A percentile compares a stretch with the other conserved stretches of the same genome.
Evolutionary conservation across 352 stramenopile genomes (phyloP).

Genomic region (Globisporangium paddicum): DNA sequence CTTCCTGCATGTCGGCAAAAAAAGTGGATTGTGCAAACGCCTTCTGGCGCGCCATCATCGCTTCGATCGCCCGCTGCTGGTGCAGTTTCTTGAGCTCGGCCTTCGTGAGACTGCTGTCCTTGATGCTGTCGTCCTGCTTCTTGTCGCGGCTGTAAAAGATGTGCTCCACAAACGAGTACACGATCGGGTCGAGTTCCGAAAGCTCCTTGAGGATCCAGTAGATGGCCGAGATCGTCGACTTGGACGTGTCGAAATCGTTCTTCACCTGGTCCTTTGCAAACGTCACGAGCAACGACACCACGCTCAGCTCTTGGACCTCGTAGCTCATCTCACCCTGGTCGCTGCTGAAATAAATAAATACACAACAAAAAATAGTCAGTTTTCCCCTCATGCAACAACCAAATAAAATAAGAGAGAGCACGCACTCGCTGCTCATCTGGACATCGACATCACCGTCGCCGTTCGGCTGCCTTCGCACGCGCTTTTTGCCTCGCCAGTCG

Average conservation of each 20-base stretch:
- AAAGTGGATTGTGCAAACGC: slow-evolving; percentile 67
- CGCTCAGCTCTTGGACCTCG: slow-evolving; percentile 62
- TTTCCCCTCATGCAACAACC: background rate
- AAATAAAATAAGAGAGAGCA: background rate
- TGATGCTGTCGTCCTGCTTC: slow-evolving; percentile 42
- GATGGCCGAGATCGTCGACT: slow-evolving; percentile 71
- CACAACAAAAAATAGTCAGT: background rate
- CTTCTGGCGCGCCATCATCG: slow-evolving; percentile 78
- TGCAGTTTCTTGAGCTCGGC: slow-evolving; percentile 69
- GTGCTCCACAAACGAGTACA: slow-evolving; percentile 50
- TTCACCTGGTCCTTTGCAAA: slow-evolving; percentile 71
- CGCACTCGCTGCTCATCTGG: slow-evolving; percentile 68
- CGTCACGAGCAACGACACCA: slow-evolving; percentile 48
- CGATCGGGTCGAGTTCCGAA: slow-evolving; percentile 37
- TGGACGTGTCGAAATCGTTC: slow-evolving; percentile 72
- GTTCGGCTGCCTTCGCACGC: slow-evolving; percentile 51
- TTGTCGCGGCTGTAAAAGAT: slow-evolving; percentile 64
- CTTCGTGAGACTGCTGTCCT: slow-evolving; percentile 63
- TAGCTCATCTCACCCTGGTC: slow-evolving; percentile 43
- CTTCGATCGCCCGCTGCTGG: slow-evolving; percentile 78
- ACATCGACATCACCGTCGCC: slow-evolving; percentile 40
- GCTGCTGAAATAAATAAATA: slow-evolving; percentile 25
- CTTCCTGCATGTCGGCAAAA: slow-evolving; percentile 69
- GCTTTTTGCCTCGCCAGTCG: slow-evolving; percentile 55
- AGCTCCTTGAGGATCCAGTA: slow-evolving; percentile 81